phyloP scores from a whole-genome alignment of 2,329 filamentous ascomycete species.

The Trichoderma oligosporum region DNA sequence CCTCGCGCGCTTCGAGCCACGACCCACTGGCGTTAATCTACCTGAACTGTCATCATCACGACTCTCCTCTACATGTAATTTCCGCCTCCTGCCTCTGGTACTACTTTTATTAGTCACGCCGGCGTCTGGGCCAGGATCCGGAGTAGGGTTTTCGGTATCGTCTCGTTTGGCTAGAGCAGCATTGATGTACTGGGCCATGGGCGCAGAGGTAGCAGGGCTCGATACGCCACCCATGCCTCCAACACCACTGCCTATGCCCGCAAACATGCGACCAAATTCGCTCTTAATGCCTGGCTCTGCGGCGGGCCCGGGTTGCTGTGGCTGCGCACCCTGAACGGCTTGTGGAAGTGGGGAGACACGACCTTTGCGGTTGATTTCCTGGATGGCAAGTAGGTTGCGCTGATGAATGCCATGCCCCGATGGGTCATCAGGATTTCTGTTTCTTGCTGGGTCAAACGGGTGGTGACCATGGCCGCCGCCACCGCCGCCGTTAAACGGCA shows the following conservation, averaged over 20 bases:
- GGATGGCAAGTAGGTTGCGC: constrained; percentile 70
- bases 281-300: constrained; percentile 89
- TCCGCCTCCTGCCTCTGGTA: constrained; percentile 59
- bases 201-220: constrained; percentile 45
- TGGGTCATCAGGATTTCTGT: constrained; percentile 46
- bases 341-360: constrained; percentile 86
- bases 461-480: constrained; percentile 38
- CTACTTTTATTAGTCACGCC: constrained; percentile 49
- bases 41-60: constrained; percentile 66
- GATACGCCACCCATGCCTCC: constrained; percentile 46
- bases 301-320: constrained; percentile 70
- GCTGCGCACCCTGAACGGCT: constrained; percentile 87
- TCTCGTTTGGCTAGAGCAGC: constrained; percentile 49
- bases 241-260: constrained; percentile 70
- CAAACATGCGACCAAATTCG: constrained; percentile 92
- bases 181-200: constrained; percentile 45
- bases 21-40: constrained; percentile 56
- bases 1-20: constrained; percentile 65
- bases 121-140: constrained; percentile 44
- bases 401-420: constrained; percentile 52
- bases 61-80: constrained; percentile 71
- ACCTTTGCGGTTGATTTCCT: constrained; percentile 76
- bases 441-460: constrained; percentile 40
- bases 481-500: constrained; percentile 41
- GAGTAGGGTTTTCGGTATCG: constrained; percentile 44